Evolutionary conservation across 2,329 filamentous ascomycete genomes (phyloP).

Genomic region (Sclerotinia spermophila): DNA sequence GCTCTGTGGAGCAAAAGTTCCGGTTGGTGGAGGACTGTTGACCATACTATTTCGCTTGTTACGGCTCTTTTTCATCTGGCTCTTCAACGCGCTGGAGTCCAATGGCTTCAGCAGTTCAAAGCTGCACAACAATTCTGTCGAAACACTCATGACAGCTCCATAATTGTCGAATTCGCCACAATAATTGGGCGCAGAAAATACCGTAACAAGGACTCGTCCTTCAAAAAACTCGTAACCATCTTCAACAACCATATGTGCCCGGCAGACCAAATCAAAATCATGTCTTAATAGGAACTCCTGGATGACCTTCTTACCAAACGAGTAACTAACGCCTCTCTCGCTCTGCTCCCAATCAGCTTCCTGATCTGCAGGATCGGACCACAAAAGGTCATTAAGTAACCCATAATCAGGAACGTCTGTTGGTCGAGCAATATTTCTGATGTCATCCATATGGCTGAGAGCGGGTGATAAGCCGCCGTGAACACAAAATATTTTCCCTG

Average conservation of each 20-base stretch:
- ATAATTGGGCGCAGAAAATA: conserved; percentile 98
- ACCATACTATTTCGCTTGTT: conserved; percentile 94
- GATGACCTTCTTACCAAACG: conserved; percentile 97
- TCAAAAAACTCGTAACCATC: conserved; percentile 99
- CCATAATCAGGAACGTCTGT: conserved; percentile 98
- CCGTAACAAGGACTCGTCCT: conserved; percentile 89
- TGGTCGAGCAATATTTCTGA: conserved; percentile 88
- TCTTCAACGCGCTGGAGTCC: conserved; percentile 94
- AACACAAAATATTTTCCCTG: conserved; percentile 96
- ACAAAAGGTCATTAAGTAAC: conserved; percentile 87
- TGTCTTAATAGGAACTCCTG: conserved; percentile 91
- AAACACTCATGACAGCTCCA: conserved; percentile 98
- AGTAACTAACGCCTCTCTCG: conserved; percentile 94
- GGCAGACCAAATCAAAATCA: conserved; percentile 95
- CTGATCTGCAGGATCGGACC: conserved; percentile 98
- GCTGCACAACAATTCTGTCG: conserved; percentile 86
- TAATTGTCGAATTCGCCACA: conserved; percentile 99
- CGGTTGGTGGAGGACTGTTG: conserved; percentile 72
- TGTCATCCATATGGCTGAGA: conserved; percentile 96
- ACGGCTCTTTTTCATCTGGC: conserved; percentile 96
- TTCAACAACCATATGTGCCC: conserved; percentile 98
- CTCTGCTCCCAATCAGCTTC: conserved; percentile 98
- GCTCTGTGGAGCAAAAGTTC: conserved; percentile 20
- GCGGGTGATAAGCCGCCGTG: conserved; percentile 92
- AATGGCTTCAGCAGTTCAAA: conserved; percentile 96